These are phyloP conservation scores for Tetrapisispora nanseiensis DNA, from an alignment of 805 yeast species.

Conservation along the genomic window DNA sequence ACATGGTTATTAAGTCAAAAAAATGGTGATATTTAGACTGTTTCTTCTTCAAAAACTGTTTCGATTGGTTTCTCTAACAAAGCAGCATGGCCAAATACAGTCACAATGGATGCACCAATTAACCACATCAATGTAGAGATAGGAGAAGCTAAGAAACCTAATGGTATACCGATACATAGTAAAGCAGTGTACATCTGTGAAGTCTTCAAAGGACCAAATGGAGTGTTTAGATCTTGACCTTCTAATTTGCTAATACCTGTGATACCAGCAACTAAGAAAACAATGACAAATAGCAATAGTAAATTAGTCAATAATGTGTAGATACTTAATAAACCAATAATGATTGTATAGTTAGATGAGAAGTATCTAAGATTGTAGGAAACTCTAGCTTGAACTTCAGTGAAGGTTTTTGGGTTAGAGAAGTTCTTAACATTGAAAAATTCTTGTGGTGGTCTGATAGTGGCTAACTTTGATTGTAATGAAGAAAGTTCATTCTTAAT, in stretches of 20 bases:
- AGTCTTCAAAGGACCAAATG: conserved; percentile 61
- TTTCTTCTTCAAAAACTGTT: conserved; percentile 80
- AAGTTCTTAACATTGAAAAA: conserved; percentile 85
- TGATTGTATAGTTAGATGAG: conserved; percentile 73
- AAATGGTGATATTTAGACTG: conserved; percentile 16
- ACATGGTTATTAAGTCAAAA: background rate
- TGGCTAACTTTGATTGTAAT: conserved; percentile 54
- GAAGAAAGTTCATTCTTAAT: conserved; percentile 38
- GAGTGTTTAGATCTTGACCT: conserved; percentile 75
- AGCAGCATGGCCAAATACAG: conserved; percentile 79
- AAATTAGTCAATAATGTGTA: conserved; percentile 84
- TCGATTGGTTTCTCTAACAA: conserved; percentile 93
- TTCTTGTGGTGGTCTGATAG: conserved; percentile 83
- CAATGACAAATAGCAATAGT: conserved; percentile 72
- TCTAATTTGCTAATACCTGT: conserved; percentile 67
- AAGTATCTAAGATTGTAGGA: conserved; percentile 78
- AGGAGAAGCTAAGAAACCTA: conserved; percentile 83
- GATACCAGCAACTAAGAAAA: conserved; percentile 63
- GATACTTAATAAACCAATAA: conserved; percentile 61
- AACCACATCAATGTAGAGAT: conserved; percentile 86
- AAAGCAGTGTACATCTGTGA: conserved; percentile 80
- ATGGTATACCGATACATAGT: conserved; percentile 64
- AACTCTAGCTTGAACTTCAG: conserved; percentile 83
- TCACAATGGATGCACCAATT: conserved; percentile 70
- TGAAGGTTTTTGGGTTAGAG: conserved; percentile 82